These are phyloP conservation scores for Austroboletus olivaceoglutinosus DNA, from an alignment of 1,284 basidiomycete genomes.

Conservation along the genomic window DNA sequence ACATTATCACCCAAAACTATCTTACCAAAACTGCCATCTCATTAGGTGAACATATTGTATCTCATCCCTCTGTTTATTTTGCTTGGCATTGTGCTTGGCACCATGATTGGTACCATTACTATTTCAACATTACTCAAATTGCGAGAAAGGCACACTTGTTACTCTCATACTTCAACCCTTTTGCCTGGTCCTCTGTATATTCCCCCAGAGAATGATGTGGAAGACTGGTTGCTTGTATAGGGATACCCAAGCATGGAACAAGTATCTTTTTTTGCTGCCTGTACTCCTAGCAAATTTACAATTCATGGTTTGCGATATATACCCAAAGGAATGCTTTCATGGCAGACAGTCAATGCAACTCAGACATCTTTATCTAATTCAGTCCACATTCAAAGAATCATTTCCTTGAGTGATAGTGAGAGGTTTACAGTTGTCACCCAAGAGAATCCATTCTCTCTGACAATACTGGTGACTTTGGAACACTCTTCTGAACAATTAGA, in stretches of 20 bases:
- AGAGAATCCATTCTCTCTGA: constrained; percentile 25
- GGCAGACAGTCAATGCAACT: constrained; percentile 6
- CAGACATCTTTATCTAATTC: constrained; percentile 2
- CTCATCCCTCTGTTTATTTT: constrained; percentile 46
- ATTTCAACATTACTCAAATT: constrained; percentile 24
- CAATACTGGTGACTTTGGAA: not conserved
- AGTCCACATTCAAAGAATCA: constrained; percentile 9
- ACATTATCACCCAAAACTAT: constrained; percentile 20
- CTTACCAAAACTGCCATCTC: constrained; percentile 21
- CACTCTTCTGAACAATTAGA: not conserved
- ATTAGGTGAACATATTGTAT: constrained; percentile 35
- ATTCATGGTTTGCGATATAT: constrained; percentile 31
- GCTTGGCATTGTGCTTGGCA: constrained; percentile 36
- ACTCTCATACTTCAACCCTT: constrained; percentile 22
- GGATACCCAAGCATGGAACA: constrained; percentile 25
- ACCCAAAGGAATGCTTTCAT: constrained; percentile 11
- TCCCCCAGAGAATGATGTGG: constrained; percentile 22
- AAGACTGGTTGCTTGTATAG: constrained; percentile 14
- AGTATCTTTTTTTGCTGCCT: constrained; percentile 17
- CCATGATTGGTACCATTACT: constrained; percentile 34
- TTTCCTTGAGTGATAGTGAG: constrained; percentile 29
- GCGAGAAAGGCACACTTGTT: constrained; percentile 3
- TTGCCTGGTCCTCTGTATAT: constrained; percentile 41
- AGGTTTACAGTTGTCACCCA: constrained; percentile 24
- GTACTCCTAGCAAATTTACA: constrained; percentile 37